Evolutionary conservation across 179 eudicot genomes (phyloP).

Genomic region (Dionaea muscipula): DNA sequence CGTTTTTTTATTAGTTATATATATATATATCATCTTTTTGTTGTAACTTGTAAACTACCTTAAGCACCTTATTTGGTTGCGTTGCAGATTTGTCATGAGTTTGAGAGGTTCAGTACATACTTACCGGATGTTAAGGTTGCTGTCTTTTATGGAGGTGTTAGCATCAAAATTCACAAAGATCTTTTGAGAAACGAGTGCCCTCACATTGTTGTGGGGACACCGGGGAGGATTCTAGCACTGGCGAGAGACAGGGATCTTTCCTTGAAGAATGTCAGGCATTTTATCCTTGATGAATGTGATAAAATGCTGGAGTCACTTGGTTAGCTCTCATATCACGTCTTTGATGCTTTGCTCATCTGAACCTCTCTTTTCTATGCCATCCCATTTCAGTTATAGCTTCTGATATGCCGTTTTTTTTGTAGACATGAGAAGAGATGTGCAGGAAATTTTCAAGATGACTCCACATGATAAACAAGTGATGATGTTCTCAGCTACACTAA

Average conservation of each 20-base stretch:
- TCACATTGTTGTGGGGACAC: slow-evolving; percentile 95
- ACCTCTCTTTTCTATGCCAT: not conserved
- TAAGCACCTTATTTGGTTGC: too few relatives aligned
- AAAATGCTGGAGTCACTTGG: slow-evolving; percentile 99
- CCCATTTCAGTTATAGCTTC: not conserved
- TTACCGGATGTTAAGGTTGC: slow-evolving; percentile 77
- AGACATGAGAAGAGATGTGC: slow-evolving; percentile 98
- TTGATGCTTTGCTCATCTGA: not conserved
- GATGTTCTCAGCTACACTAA: slow-evolving; percentile 98
- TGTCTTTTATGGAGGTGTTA: slow-evolving; percentile 96
- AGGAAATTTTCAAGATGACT: slow-evolving; percentile 93
- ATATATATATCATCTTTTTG: not conserved
- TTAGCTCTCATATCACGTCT: slow-evolving; percentile 17
- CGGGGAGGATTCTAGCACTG: slow-evolving; percentile 78
- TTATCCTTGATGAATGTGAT: slow-evolving; percentile 95
- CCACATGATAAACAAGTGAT: slow-evolving; percentile 99
- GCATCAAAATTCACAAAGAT: slow-evolving; percentile 77
- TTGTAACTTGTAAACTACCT: not conserved
- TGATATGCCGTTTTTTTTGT: slow-evolving; percentile 1
- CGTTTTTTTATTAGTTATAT: not conserved
- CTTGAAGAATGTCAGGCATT: slow-evolving; percentile 82
- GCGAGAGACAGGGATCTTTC: slow-evolving; percentile 74
- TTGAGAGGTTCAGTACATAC: slow-evolving; percentile 86
- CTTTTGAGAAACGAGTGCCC: slow-evolving; percentile 92
- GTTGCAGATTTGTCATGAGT: slow-evolving; percentile 79